phyloP scores from a whole-genome alignment of 306 rosid species.

The Abrus precatorius region DNA sequence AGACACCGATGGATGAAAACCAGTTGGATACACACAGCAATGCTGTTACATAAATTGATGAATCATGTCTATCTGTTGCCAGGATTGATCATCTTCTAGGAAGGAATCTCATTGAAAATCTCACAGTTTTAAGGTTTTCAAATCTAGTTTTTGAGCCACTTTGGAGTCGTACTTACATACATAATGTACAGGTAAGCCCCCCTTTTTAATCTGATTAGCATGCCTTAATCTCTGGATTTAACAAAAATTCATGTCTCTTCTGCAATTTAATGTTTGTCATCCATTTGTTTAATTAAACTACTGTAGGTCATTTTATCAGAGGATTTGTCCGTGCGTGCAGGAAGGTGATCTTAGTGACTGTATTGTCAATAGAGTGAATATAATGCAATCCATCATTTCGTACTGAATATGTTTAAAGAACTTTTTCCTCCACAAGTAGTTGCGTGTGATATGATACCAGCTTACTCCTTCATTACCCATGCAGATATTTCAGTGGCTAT shows the following conservation, averaged over 20 bases:
- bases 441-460: slow-evolving; percentile 37
- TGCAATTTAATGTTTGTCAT: slow-evolving; percentile 22
- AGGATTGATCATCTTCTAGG: slow-evolving; percentile 98
- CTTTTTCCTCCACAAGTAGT: slow-evolving; percentile 18
- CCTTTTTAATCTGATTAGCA: slow-evolving; percentile 34
- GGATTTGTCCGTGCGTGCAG: slow-evolving; percentile 72
- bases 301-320: slow-evolving; percentile 85
- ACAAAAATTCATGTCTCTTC: slow-evolving; percentile 20
- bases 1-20: slow-evolving; percentile 26
- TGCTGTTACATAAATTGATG: slow-evolving; percentile 28
- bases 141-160: slow-evolving; percentile 94
- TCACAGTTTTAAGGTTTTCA: slow-evolving; percentile 92
- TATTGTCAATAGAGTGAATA: slow-evolving; percentile 46
- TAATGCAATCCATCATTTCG: slow-evolving; percentile 23
- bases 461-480: slow-evolving; percentile 35
- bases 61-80: slow-evolving; percentile 52
- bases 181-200: slow-evolving; percentile 76
- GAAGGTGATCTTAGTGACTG: slow-evolving; percentile 66
- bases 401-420: slow-evolving; percentile 20
- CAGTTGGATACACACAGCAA: slow-evolving; percentile 17
- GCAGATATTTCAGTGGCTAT: slow-evolving; percentile 84
- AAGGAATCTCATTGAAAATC: slow-evolving; percentile 93
- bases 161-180: slow-evolving; percentile 85
- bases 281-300: slow-evolving; percentile 25
- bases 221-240: slow-evolving; percentile 10